These are phyloP conservation scores for Amaranthus palmeri DNA, from an alignment of 148 eudicot species.

Conservation along the genomic window DNA sequence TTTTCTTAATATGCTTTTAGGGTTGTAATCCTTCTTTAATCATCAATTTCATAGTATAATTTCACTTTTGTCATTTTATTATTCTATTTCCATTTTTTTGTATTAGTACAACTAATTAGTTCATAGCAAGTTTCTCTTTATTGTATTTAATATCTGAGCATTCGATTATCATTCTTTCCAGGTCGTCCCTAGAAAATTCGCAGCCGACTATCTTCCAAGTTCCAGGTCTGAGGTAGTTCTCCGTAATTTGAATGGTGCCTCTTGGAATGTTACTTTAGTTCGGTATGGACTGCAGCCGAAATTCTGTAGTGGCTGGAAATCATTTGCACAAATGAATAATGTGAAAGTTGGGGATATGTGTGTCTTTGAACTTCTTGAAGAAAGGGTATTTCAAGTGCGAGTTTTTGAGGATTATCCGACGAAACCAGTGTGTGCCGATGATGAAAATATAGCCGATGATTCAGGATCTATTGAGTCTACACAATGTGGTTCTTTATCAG, in stretches of 20 bases:
- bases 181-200: slow-evolving; percentile 70
- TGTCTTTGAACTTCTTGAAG: slow-evolving; percentile 72
- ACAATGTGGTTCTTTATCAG: not conserved
- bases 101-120: too few relatives aligned
- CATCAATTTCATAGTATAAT: too few relatives aligned
- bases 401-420: slow-evolving; percentile 45
- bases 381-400: slow-evolving; percentile 60
- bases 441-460: slow-evolving; percentile 28
- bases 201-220: slow-evolving; percentile 57
- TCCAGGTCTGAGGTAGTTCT: slow-evolving; percentile 60
- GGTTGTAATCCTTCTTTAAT: too few relatives aligned
- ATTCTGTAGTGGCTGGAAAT: slow-evolving; percentile 79
- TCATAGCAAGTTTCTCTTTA: not conserved
- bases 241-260: slow-evolving; percentile 54
- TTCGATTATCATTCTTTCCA: slow-evolving; percentile 24
- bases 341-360: slow-evolving; percentile 67
- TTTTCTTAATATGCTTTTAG: too few relatives aligned
- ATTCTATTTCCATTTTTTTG: too few relatives aligned
- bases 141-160: not conserved
- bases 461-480: slow-evolving; percentile 1
- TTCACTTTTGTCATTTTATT: too few relatives aligned
- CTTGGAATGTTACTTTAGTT: slow-evolving; percentile 62
- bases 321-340: slow-evolving; percentile 63
- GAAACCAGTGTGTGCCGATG: slow-evolving; percentile 22
- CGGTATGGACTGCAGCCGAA: slow-evolving; percentile 38